These are phyloP conservation scores for Salix koriyanagi DNA, from an alignment of 345 rosid genomes.

Conservation along the genomic window DNA sequence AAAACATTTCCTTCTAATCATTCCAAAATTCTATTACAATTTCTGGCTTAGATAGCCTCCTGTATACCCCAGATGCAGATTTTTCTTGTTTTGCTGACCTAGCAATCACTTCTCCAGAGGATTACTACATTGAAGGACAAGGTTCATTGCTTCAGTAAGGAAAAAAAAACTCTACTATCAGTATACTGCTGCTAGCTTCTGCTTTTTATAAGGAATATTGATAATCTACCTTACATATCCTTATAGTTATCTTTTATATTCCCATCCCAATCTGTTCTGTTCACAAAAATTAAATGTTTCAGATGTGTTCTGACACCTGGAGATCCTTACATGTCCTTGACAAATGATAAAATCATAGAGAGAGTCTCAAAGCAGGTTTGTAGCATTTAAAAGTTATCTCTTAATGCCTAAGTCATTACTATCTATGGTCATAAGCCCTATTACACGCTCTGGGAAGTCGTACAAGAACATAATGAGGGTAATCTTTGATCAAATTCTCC, in stretches of 20 bases:
- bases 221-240: not conserved
- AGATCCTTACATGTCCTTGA: constrained; percentile 88
- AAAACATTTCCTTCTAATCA: too few species aligned
- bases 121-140: constrained; percentile 92
- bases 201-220: not conserved
- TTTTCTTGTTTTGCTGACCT: constrained; percentile 97
- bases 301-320: constrained; percentile 96
- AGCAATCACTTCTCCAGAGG: constrained; percentile 89
- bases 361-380: constrained; percentile 84
- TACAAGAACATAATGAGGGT: too few species aligned
- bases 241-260: not conserved
- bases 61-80: constrained; percentile 96
- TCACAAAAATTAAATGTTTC: constrained; percentile 19
- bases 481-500: too few species aligned
- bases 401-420: not conserved
- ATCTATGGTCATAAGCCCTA: not conserved
- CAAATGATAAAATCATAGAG: constrained; percentile 74
- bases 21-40: too few species aligned
- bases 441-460: too few species aligned
- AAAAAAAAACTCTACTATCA: not conserved
- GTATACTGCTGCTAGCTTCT: not conserved
- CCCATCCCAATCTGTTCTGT: not conserved
- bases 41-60: constrained; percentile 84
- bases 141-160: constrained; percentile 96
- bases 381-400: not conserved